A percentile compares a stretch with the other conserved stretches of the same genome.
Conservation (phyloP, 768 basidiomycete genomes). For the Erythrobasidium yunnanense region DNA sequence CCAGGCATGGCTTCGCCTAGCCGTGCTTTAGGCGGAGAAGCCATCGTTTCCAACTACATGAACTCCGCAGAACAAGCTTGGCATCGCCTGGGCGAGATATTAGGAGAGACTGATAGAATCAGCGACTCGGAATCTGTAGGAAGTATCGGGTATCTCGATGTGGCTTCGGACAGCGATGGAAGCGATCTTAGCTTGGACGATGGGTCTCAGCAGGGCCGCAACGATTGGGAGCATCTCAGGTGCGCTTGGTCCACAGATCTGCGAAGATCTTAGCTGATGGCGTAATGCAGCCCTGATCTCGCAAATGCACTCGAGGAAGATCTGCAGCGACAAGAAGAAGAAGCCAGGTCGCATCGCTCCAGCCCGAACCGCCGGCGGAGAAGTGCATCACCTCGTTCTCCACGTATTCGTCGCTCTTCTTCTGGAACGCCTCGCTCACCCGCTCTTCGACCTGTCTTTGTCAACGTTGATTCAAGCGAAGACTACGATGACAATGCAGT, state of each 20-base stretch:
- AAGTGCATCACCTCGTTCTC: constrained; percentile 31
- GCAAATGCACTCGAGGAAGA: constrained; percentile 37
- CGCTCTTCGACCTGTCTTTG: constrained; percentile 35
- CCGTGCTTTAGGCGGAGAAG: constrained; percentile 34
- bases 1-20: constrained; percentile 34
- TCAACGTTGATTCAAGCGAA: constrained; percentile 34
- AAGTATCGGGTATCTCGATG: constrained; percentile 72
- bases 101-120: constrained; percentile 70
- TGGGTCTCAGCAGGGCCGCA: constrained; percentile 24
- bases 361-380: constrained; percentile 7
- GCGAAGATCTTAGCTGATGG: constrained; percentile 10
- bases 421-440: constrained; percentile 35
- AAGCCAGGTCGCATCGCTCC: constrained; percentile 1
- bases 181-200: constrained; percentile 29
- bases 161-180: constrained; percentile 47
- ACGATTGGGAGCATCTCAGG: constrained; percentile 38
- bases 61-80: constrained; percentile 50
- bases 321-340: constrained; percentile 20
- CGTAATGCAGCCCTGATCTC: constrained; percentile 37
- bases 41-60: constrained; percentile 13
- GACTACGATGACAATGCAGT: constrained; percentile 7
- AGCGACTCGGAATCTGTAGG: constrained; percentile 78
- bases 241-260: not conserved
- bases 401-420: constrained; percentile 29
- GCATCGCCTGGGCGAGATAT: constrained; percentile 63